A percentile compares a stretch with the other conserved stretches of the same genome.
Evolutionary conservation across 1,284 basidiomycete genomes (phyloP).

Genomic region (Anthracocystis panici-leucophaei): DNA sequence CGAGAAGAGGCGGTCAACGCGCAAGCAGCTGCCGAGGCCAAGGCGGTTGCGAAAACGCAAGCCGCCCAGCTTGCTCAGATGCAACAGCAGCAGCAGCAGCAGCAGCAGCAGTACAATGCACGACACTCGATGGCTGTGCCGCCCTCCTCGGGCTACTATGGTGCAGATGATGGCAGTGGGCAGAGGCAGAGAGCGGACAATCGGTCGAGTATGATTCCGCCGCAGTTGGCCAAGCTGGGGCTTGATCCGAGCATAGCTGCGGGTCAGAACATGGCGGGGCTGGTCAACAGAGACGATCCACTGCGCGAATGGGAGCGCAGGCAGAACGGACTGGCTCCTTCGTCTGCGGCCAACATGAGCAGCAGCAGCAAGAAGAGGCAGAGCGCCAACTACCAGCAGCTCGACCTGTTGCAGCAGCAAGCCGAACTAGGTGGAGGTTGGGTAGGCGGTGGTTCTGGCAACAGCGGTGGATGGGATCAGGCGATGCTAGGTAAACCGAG

Average conservation of each 20-base stretch:
- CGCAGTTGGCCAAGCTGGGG: conserved; percentile 76
- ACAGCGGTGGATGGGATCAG: conserved; percentile 22
- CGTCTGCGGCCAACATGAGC: conserved; percentile 34
- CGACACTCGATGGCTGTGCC: conserved; percentile 44
- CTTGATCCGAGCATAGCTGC: conserved; percentile 54
- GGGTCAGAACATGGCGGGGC: conserved; percentile 56
- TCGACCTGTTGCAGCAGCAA: conserved; percentile 55
- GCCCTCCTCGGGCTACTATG: conserved; percentile 41
- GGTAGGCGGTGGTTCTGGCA: conserved; percentile 6
- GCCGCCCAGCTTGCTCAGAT: conserved; percentile 55
- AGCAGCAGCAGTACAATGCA: conserved; percentile 40
- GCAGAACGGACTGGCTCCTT: conserved; percentile 71
- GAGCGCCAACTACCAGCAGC: conserved; percentile 47
- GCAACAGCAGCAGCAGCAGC: conserved; percentile 45
- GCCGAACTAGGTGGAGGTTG: conserved; percentile 41
- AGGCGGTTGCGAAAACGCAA: conserved; percentile 51
- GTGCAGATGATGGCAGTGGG: conserved; percentile 13
- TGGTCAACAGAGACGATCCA: conserved; percentile 65
- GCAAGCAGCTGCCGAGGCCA: conserved; percentile 44
- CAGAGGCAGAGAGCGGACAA: conserved; percentile 28
- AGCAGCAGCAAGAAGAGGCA: conserved; percentile 41
- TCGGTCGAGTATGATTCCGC: conserved; percentile 85
- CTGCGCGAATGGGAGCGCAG: conserved; percentile 72
- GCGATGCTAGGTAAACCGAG: conserved; percentile 13
- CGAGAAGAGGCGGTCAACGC: conserved; percentile 44